These are phyloP conservation scores for Canavalia ensiformis DNA, from an alignment of 306 rosid species.

Conservation along the genomic window DNA sequence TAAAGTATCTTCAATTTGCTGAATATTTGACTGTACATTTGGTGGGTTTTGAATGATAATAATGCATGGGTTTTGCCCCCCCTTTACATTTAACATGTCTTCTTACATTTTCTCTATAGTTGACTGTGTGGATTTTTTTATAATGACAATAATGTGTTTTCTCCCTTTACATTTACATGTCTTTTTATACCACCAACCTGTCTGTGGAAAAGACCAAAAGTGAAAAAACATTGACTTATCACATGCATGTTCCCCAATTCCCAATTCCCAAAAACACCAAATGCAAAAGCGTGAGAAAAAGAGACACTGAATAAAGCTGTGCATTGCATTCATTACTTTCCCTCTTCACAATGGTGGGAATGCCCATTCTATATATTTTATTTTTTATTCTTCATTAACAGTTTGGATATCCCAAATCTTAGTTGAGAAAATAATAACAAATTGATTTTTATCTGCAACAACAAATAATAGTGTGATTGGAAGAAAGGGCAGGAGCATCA, in stretches of 20 bases:
- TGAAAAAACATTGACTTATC: slow-evolving; percentile 46
- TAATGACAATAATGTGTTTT: slow-evolving; percentile 47
- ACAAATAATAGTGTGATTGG: not conserved
- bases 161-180: not conserved
- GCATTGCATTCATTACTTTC: slow-evolving; percentile 16
- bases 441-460: not conserved
- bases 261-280: slow-evolving; percentile 38
- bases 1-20: slow-evolving; percentile 45
- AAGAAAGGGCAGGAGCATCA: not conserved
- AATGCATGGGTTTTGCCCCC: slow-evolving; percentile 13
- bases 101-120: slow-evolving; percentile 30
- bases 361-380: not conserved
- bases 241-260: slow-evolving; percentile 42
- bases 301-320: slow-evolving; percentile 14
- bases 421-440: not conserved
- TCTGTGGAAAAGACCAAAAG: slow-evolving; percentile 37
- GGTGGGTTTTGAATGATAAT: slow-evolving; percentile 54
- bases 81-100: not conserved
- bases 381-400: not conserved
- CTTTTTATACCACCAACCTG: slow-evolving; percentile 41
- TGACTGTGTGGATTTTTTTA: slow-evolving; percentile 41
- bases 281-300: slow-evolving; percentile 30
- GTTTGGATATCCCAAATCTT: not conserved
- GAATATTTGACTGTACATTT: slow-evolving; percentile 38
- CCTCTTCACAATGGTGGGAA: not conserved